These are phyloP conservation scores for Rhexocercosporidium sp. DNA, from an alignment of 2,329 filamentous ascomycete species.

Conservation along the genomic window DNA sequence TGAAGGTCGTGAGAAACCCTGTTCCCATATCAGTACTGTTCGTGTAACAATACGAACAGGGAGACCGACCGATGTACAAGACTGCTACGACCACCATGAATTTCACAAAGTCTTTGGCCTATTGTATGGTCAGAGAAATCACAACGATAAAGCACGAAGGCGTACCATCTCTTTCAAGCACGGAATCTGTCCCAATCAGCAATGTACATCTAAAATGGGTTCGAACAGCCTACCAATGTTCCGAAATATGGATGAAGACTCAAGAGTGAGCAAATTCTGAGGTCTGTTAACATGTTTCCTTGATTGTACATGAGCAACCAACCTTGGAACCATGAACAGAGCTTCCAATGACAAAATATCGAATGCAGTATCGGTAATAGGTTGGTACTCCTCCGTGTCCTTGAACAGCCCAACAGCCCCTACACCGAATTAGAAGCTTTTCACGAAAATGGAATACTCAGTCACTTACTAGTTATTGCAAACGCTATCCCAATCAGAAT, in stretches of 20 bases:
- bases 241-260: conserved; percentile 91
- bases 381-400: conserved; percentile 49
- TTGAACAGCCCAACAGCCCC: conserved; percentile 70
- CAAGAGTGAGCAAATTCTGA: conserved; percentile 81
- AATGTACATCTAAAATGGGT: conserved; percentile 1
- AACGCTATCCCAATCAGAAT: conserved; percentile 76
- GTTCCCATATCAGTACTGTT: not conserved
- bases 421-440: conserved; percentile 41
- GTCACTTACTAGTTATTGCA: conserved; percentile 69
- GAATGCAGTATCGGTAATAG: conserved; percentile 79
- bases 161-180: conserved; percentile 89
- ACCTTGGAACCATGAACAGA: conserved; percentile 82
- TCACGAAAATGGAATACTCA: too few species aligned
- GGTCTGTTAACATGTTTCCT: conserved; percentile 15
- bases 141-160: not conserved
- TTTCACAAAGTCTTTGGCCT: conserved; percentile 86
- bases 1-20: conserved; percentile 87
- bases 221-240: conserved; percentile 57
- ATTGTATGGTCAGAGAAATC: conserved; percentile 24
- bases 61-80: conserved; percentile 69
- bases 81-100: conserved; percentile 82
- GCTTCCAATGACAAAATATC: conserved; percentile 90
- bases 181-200: conserved; percentile 61
- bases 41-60: not conserved
- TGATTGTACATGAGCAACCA: conserved; percentile 23